Percentiles rank a stretch among this genome's conserved stretches.
phyloP scores from a whole-genome alignment of 2,329 filamentous ascomycete genomes.

The Sporothrix pallida region DNA sequence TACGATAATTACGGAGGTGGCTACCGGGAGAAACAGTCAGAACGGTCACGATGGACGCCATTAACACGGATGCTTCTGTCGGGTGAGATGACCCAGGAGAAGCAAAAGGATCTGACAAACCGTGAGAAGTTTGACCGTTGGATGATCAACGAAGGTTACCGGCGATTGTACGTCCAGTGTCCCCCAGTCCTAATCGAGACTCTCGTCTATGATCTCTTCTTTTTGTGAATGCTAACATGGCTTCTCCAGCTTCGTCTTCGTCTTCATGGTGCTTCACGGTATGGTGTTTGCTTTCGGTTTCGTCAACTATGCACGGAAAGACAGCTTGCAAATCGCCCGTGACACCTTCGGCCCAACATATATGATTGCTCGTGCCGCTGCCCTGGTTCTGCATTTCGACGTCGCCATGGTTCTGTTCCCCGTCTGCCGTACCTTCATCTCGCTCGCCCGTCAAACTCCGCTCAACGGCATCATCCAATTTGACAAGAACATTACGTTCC shows the following conservation, averaged over 20 bases:
- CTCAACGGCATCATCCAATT: slow-evolving; percentile 87
- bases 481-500: slow-evolving; percentile 88
- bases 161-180: slow-evolving; percentile 69
- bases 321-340: slow-evolving; percentile 70
- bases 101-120: slow-evolving; percentile 68
- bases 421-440: slow-evolving; percentile 84
- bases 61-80: slow-evolving; percentile 82
- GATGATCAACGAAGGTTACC: slow-evolving; percentile 90
- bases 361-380: slow-evolving; percentile 74
- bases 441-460: slow-evolving; percentile 77
- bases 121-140: slow-evolving; percentile 79
- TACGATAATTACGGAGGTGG: slow-evolving; percentile 47
- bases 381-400: slow-evolving; percentile 80
- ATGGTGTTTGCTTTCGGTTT: slow-evolving; percentile 82
- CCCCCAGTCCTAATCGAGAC: too few relatives aligned
- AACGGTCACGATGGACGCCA: slow-evolving; percentile 81
- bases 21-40: slow-evolving; percentile 54
- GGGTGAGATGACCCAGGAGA: slow-evolving; percentile 79
- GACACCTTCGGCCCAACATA: slow-evolving; percentile 76
- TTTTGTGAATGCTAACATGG: not conserved
- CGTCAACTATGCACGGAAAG: slow-evolving; percentile 79
- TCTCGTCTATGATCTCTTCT: not conserved
- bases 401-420: slow-evolving; percentile 79
- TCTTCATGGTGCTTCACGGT: slow-evolving; percentile 74
- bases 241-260: slow-evolving; percentile 68